phyloP scores from a whole-genome alignment of 495 filamentous ascomycete species.

The Lasiosphaeriaceae sp. region DNA sequence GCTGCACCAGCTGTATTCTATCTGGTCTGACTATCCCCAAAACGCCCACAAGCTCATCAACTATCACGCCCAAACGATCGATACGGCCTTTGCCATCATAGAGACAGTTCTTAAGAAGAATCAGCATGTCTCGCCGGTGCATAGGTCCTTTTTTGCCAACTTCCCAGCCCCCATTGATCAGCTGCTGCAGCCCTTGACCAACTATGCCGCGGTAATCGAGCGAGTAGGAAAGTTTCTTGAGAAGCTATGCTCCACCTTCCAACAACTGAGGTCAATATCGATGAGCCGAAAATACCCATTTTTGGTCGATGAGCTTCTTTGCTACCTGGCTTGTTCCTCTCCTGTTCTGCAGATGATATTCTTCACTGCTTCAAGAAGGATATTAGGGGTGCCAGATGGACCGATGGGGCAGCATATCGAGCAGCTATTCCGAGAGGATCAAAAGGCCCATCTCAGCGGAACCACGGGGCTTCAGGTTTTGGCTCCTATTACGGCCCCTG shows the following conservation, averaged over 20 bases:
- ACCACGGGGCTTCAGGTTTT: not conserved
- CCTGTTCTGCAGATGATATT: conserved; percentile 54
- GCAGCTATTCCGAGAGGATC: conserved; percentile 33
- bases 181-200: conserved; percentile 16
- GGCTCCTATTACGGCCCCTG: not conserved
- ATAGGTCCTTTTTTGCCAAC: conserved; percentile 47
- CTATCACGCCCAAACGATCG: conserved; percentile 6
- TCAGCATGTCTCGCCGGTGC: conserved; percentile 25
- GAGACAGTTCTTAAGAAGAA: conserved; percentile 39
- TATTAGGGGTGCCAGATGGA: conserved; percentile 30
- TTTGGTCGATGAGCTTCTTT: conserved; percentile 56
- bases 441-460: conserved; percentile 10
- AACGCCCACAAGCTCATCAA: conserved; percentile 5
- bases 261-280: not conserved
- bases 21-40: conserved; percentile 33
- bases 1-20: conserved; percentile 66
- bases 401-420: conserved; percentile 29
- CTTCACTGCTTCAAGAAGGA: conserved; percentile 52
- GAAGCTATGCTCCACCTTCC: conserved; percentile 29
- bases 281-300: conserved; percentile 47
- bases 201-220: conserved; percentile 11
- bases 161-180: conserved; percentile 45
- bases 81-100: conserved; percentile 37
- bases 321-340: conserved; percentile 48
- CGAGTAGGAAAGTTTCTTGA: conserved; percentile 34